Conservation (phyloP, 2,329 filamentous ascomycete genomes). For the Pseudocercospora macadamiae region DNA sequence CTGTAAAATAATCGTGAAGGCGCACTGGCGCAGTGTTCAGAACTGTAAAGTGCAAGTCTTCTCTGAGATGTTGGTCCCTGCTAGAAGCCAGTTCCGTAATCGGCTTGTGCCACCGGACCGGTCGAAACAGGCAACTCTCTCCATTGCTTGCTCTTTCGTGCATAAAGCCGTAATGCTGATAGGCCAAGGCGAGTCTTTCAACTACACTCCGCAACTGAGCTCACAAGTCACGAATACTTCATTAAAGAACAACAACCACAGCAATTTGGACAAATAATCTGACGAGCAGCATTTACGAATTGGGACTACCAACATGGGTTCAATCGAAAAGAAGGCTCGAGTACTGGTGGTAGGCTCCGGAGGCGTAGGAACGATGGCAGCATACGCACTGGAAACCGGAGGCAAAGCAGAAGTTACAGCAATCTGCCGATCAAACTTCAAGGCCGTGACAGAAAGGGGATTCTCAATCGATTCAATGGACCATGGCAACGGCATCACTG, state of each 20-base stretch:
- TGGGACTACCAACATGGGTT: slow-evolving; percentile 14
- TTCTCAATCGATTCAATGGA: slow-evolving; percentile 60
- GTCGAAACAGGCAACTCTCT: slow-evolving; percentile 11
- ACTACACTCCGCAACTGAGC: too few relatives aligned
- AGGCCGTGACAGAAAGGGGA: slow-evolving; percentile 50
- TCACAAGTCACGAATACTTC: not conserved
- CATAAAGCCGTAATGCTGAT: not conserved
- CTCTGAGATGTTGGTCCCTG: too few relatives aligned
- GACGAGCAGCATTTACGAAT: not conserved
- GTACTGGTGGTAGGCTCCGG: slow-evolving; percentile 60
- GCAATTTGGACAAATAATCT: not conserved
- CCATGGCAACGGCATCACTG: slow-evolving; percentile 50
- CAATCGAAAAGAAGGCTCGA: slow-evolving; percentile 36
- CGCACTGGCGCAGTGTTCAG: not conserved
- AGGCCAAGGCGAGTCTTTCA: not conserved
- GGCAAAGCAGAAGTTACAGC: slow-evolving; percentile 56
- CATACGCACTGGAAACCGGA: slow-evolving; percentile 57
- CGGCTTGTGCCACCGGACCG: not conserved
- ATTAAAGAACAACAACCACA: not conserved
- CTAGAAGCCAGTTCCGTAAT: too few relatives aligned
- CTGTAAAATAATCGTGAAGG: not conserved
- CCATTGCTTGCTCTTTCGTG: slow-evolving; percentile 12
- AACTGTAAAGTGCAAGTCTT: too few relatives aligned
- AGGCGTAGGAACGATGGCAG: slow-evolving; percentile 60
- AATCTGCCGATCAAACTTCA: slow-evolving; percentile 61